phyloP scores from a whole-genome alignment of 192 early-diverging fungal species.

The Dimargaris xerosporica region DNA sequence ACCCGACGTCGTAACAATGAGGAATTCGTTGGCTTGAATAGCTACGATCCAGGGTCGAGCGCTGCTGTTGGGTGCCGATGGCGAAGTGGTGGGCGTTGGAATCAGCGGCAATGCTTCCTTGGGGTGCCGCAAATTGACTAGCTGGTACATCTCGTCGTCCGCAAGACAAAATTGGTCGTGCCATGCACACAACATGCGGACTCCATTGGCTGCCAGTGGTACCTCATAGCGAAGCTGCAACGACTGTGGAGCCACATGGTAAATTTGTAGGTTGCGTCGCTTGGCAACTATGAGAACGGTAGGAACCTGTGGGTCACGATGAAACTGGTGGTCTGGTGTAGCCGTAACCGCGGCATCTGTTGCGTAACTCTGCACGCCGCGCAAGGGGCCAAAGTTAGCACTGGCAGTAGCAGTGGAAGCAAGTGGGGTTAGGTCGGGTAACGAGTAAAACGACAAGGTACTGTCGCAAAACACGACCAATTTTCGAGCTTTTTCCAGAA shows the following conservation, averaged over 20 bases:
- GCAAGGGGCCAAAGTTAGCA: not conserved
- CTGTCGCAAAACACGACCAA: slow-evolving; percentile 3
- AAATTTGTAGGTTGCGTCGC: not conserved
- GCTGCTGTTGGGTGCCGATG: not conserved
- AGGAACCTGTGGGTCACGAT: not conserved
- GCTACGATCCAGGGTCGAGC: not conserved
- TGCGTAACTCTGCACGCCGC: slow-evolving; percentile 2
- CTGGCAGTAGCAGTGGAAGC: not conserved
- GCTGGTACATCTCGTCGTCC: not conserved
- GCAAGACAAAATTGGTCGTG: not conserved
- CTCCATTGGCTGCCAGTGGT: not conserved
- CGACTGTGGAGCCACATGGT: not conserved
- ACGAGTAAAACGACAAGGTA: slow-evolving; percentile 1
- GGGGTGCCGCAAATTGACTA: not conserved
- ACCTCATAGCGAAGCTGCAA: not conserved
- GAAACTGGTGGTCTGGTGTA: not conserved
- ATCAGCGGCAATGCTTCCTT: not conserved
- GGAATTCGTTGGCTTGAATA: not conserved
- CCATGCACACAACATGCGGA: not conserved
- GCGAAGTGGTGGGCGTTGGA: not conserved
- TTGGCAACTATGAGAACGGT: not conserved
- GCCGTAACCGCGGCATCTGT: not conserved
- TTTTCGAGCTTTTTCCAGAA: not conserved
- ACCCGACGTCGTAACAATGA: slow-evolving; percentile 1
- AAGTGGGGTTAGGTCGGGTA: slow-evolving; percentile 2